Conservation (phyloP, 176 grass and related monocot genomes). For the Melocanna baccifera region DNA sequence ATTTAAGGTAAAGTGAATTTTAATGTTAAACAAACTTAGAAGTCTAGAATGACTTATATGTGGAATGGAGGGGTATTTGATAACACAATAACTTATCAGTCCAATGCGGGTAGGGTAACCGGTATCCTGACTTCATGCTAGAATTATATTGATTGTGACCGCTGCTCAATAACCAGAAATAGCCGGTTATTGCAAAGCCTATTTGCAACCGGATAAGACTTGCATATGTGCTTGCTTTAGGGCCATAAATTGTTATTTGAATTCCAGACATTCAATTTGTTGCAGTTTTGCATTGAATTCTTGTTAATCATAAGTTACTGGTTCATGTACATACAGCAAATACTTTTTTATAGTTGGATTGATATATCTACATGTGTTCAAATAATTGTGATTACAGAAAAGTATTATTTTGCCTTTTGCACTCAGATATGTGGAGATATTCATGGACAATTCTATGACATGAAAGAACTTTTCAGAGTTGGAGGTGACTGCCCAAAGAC, state of each 20-base stretch:
- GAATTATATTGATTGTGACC: background rate
- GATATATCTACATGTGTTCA: background rate
- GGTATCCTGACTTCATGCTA: background rate
- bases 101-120: background rate
- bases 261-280: background rate
- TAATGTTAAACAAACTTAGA: background rate
- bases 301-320: background rate
- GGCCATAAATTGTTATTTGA: background rate
- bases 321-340: background rate
- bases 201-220: background rate
- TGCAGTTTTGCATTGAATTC: background rate
- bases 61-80: background rate
- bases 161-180: background rate
- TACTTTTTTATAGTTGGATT: background rate
- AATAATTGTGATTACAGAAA: constrained; percentile 17
- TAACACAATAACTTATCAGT: background rate
- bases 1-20: background rate
- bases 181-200: background rate
- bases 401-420: constrained; percentile 9
- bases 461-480: constrained; percentile 99
- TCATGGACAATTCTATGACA: constrained; percentile 98
- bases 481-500: constrained; percentile 98
- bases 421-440: constrained; percentile 98
- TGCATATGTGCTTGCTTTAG: background rate
- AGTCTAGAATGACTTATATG: background rate